Evolutionary conservation across 78 protist species (phyloP).

Genomic region (Tieghemostelium lacteum): DNA sequence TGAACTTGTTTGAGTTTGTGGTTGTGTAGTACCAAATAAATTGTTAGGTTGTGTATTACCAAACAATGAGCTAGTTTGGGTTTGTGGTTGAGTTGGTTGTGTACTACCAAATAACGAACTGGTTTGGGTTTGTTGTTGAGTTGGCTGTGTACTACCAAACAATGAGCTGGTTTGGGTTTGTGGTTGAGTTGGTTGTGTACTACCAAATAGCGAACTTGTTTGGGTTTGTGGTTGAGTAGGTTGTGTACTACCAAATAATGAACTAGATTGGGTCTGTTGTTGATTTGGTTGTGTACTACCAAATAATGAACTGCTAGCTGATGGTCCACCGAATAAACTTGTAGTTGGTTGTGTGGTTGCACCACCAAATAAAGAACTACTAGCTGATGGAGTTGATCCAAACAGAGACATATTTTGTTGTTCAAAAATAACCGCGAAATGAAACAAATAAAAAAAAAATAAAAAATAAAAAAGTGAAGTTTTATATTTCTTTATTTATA

Average conservation of each 20-base stretch:
- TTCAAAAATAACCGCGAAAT: neutral
- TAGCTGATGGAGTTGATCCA: neutral
- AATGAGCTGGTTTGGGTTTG: neutral
- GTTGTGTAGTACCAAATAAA: neutral
- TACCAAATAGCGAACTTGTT: neutral
- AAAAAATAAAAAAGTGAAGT: too few species aligned
- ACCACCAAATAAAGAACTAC: neutral
- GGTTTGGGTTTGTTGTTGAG: neutral
- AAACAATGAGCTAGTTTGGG: neutral
- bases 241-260: neutral
- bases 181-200: neutral
- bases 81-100: neutral
- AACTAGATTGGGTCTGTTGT: neutral
- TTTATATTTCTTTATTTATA: too few species aligned
- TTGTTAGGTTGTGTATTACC: neutral
- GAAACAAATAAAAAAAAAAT: too few species aligned
- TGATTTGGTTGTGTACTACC: neutral
- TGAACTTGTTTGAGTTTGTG: slow-evolving; percentile 8
- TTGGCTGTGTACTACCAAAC: neutral
- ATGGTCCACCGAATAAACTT: neutral
- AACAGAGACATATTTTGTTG: neutral
- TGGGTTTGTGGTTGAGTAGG: too few species aligned
- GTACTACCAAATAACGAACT: slow-evolving; percentile 18
- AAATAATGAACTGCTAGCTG: neutral
- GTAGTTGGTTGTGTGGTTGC: slow-evolving; percentile 5